Evolutionary conservation across 2,329 filamentous ascomycete genomes (phyloP).

Genomic region (Sordariomycetes sp.): DNA sequence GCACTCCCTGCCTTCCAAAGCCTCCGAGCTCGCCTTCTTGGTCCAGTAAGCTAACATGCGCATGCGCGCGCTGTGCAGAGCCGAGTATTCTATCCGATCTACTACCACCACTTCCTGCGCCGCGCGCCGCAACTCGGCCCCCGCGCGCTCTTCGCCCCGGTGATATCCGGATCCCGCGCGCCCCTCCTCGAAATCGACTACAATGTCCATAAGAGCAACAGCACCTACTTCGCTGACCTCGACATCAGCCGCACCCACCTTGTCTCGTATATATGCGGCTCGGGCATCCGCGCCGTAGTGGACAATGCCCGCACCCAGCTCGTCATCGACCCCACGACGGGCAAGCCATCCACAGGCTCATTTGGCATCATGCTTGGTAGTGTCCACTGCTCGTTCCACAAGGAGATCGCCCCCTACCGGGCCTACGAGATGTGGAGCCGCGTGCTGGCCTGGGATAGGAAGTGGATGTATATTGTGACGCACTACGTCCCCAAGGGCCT

Average conservation of each 20-base stretch:
- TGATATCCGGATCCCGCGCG: constrained; percentile 56
- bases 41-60: background rate
- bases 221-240: constrained; percentile 79
- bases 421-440: constrained; percentile 65
- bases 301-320: constrained; percentile 36
- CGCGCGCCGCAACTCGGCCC: constrained; percentile 38
- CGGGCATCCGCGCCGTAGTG: constrained; percentile 41
- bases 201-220: constrained; percentile 75
- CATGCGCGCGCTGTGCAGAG: constrained; percentile 24
- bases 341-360: constrained; percentile 36
- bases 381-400: constrained; percentile 63
- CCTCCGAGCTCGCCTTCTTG: background rate
- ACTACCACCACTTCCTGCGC: constrained; percentile 40
- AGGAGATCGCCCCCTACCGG: constrained; percentile 60
- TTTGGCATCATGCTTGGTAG: constrained; percentile 60
- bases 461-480: constrained; percentile 70
- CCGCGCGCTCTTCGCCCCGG: constrained; percentile 61
- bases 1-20: background rate
- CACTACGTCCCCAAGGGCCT: constrained; percentile 59
- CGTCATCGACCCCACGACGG: constrained; percentile 36
- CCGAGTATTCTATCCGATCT: constrained; percentile 47
- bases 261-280: constrained; percentile 55
- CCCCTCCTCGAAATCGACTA: constrained; percentile 74
- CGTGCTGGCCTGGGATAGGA: constrained; percentile 65
- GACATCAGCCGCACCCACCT: constrained; percentile 76